Base-by-base conservation (phyloP, 345 rosid genomes). In the Heritiera fomes region DNA sequence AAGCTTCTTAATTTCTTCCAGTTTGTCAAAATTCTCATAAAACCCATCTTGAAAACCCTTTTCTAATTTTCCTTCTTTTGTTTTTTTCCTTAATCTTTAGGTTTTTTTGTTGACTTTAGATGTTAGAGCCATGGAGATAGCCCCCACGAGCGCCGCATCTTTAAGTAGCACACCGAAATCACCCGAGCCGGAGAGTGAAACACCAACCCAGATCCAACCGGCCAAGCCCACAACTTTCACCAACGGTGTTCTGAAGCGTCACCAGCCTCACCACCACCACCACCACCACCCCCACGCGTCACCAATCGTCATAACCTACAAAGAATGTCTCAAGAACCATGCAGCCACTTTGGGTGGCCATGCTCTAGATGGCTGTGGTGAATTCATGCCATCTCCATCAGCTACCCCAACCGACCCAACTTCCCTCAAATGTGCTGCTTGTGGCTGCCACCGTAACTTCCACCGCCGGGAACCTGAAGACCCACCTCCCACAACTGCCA, bases 381-480 rank as follows among this genome's bases (percentile, higher is more conserved):
- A 92, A 86, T 92, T 92, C 89, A 91, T 87, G 93, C 93, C 87
- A 12, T 88, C 93, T 0, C 89, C 89, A 1, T 60, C 85, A 12
- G 81, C 89, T 12, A 87, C 80, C 59, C n/a, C 89, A n/a, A 11
- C 80, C 59, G 93, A 92, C 71, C 97, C 97, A 8, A 84, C 90
- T 34, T 87, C 92, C 41, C 69, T 92, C 53, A 91, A 87, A 65
- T 92, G 97, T 80, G 93, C 92, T 4, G 97, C 97, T 0, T 92
- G 97, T 14, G 92, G 92, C 72, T 92, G 97, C 84, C 97, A 92
- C 86, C 95, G 95, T 60, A 92, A 92, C 83, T 92, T 92, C 79
- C 95, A 92, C 89, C 94, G 90, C 85, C 92, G 94, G 0, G 89
- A 90, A 70, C 88, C 87, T 1, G 86, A 86, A 2, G 82, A 80